These are phyloP conservation scores for Macrocybe gigantea DNA, from an alignment of 768 basidiomycete genomes.

Conservation along the genomic window DNA sequence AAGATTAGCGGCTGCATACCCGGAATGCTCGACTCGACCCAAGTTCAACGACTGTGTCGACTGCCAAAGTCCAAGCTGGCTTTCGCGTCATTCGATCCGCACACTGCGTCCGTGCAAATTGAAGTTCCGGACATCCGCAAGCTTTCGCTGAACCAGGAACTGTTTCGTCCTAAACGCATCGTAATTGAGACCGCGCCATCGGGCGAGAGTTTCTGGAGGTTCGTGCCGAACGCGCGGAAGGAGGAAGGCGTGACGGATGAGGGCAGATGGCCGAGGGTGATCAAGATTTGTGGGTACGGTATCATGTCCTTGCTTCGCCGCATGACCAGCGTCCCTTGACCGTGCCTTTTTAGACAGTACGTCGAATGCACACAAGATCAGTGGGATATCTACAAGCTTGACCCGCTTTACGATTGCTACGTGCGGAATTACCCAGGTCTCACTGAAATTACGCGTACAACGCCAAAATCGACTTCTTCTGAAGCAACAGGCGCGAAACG, in stretches of 20 bases:
- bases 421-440: constrained; percentile 39
- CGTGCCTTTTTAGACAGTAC: constrained; percentile 29
- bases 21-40: constrained; percentile 62
- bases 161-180: constrained; percentile 59
- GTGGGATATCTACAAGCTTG: constrained; percentile 84
- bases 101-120: constrained; percentile 42
- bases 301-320: not conserved
- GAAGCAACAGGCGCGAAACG: constrained; percentile 12
- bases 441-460: constrained; percentile 25
- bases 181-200: constrained; percentile 61
- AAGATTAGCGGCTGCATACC: constrained; percentile 42
- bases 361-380: constrained; percentile 63
- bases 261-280: constrained; percentile 62
- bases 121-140: constrained; percentile 31
- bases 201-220: constrained; percentile 64
- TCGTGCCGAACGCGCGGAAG: constrained; percentile 63
- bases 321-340: constrained; percentile 7
- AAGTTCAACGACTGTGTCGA: constrained; percentile 57
- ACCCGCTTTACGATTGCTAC: constrained; percentile 64
- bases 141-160: constrained; percentile 39
- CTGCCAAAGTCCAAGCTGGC: constrained; percentile 50
- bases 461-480: constrained; percentile 11
- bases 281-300: constrained; percentile 67
- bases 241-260: constrained; percentile 58
- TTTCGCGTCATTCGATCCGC: constrained; percentile 74